Evolutionary conservation across 2,329 filamentous ascomycete species (phyloP).

Genomic region (Botryotinia narcissicola): DNA sequence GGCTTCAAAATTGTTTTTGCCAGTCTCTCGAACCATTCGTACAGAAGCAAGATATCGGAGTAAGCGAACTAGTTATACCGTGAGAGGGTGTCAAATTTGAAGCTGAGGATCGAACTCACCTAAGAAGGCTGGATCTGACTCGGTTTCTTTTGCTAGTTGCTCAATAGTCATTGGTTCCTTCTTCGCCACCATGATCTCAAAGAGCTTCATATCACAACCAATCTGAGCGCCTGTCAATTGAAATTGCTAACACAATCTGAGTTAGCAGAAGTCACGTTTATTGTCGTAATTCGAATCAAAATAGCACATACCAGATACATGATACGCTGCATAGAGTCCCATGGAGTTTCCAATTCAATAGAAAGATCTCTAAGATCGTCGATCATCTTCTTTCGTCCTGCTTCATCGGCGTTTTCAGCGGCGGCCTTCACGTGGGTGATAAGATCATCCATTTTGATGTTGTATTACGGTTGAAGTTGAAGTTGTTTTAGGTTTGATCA

Average conservation of each 20-base stretch:
- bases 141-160: neutral
- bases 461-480: neutral
- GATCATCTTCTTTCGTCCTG: conserved; percentile 13
- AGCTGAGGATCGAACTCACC: neutral
- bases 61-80: neutral
- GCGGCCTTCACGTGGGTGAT: neutral
- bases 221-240: conserved; percentile 15
- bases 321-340: conserved; percentile 20
- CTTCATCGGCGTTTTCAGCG: conserved; percentile 6
- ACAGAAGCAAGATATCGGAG: conserved; percentile 19
- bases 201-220: conserved; percentile 14
- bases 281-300: neutral
- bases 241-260: neutral
- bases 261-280: neutral
- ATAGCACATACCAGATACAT: conserved; percentile 9
- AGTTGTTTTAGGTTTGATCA: neutral
- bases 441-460: conserved; percentile 6
- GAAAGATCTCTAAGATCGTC: conserved; percentile 17
- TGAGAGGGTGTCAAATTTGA: neutral
- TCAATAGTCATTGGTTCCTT: conserved; percentile 11
- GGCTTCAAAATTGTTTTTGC: conserved; percentile 9
- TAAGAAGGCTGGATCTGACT: conserved; percentile 12
- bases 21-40: conserved; percentile 11
- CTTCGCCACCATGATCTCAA: neutral
- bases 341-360: conserved; percentile 18